A percentile compares a stretch with the other conserved stretches of the same genome.
phyloP scores from a whole-genome alignment of 2,329 filamentous ascomycete species.

The Microdochium bolleyi region DNA sequence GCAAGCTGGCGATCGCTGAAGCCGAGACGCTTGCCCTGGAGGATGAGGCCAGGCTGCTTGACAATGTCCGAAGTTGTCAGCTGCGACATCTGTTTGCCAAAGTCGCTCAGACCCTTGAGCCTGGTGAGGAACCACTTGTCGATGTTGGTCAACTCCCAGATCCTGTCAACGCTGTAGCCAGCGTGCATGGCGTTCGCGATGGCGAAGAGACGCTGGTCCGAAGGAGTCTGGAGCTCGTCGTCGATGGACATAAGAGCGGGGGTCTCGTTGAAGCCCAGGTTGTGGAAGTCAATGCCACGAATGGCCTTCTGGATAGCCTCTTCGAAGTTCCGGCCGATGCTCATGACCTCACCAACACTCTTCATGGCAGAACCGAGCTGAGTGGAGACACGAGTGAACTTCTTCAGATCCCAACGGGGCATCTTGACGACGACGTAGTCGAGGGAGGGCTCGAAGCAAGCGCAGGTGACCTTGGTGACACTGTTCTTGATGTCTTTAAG shows the following conservation, averaged over 20 bases:
- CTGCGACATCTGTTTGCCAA: conserved; percentile 68
- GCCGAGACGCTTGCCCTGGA: conserved; percentile 84
- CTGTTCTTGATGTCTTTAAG: conserved; percentile 95
- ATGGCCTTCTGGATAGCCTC: conserved; percentile 99
- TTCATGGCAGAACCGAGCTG: conserved; percentile 98
- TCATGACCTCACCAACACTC: conserved; percentile 99
- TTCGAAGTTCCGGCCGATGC: conserved; percentile 91
- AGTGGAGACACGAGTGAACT: conserved; percentile 94
- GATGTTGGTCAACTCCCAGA: conserved; percentile 97
- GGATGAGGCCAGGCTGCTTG: conserved; percentile 57
- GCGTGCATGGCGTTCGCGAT: conserved; percentile 96
- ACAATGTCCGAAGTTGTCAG: conserved; percentile 59
- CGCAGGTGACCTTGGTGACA: conserved; percentile 90
- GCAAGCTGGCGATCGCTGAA: conserved; percentile 93
- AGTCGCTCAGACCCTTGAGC: conserved; percentile 85
- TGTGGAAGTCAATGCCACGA: conserved; percentile 88
- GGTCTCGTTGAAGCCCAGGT: conserved; percentile 89
- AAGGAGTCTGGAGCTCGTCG: conserved; percentile 91
- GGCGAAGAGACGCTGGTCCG: conserved; percentile 93
- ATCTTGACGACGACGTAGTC: conserved; percentile 99
- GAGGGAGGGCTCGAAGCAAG: conserved; percentile 96
- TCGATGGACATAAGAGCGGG: conserved; percentile 92
- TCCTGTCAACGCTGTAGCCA: conserved; percentile 91
- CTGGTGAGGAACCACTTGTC: conserved; percentile 97
- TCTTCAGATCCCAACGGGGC: conserved; percentile 97